phyloP scores from a whole-genome alignment of 352 stramenopile genomes.

The Pythium utonaiense region DNA sequence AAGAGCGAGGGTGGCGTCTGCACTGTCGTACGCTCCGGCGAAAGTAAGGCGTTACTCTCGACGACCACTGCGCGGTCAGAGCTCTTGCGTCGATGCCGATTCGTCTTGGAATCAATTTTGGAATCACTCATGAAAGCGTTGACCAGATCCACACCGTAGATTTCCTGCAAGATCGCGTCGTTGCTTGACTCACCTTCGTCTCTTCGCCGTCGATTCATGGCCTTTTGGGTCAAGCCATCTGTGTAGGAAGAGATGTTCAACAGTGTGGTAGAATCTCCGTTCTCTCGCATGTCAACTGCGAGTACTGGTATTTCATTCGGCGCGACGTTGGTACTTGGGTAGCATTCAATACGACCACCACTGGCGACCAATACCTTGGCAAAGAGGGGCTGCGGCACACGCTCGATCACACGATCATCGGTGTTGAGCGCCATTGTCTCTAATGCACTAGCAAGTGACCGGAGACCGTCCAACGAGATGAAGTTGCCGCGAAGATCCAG shows the following conservation, averaged over 20 bases:
- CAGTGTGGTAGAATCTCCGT: conserved; percentile 39
- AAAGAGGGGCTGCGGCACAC: conserved; percentile 8
- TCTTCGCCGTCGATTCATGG: conserved; percentile 7
- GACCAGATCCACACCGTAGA: conserved; percentile 68
- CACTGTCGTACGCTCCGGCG: background rate
- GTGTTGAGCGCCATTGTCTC: conserved; percentile 28
- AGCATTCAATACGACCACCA: conserved; percentile 57
- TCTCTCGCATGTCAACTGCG: conserved; percentile 46
- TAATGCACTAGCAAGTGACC: conserved; percentile 42
- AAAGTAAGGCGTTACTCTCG: background rate
- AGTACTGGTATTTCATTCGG: conserved; percentile 25
- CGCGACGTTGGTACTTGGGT: conserved; percentile 19
- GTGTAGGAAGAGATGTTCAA: conserved; percentile 22
- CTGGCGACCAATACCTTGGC: conserved; percentile 42
- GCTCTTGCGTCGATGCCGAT: conserved; percentile 11
- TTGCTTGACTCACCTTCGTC: conserved; percentile 1
- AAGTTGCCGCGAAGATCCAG: conserved; percentile 70
- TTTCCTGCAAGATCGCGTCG: conserved; percentile 38
- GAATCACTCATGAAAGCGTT: conserved; percentile 23
- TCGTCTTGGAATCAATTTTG: background rate
- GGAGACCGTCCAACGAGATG: conserved; percentile 62
- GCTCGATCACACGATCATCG: background rate
- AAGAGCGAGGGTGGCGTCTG: background rate
- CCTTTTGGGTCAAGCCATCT: conserved; percentile 3
- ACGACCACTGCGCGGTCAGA: background rate